Evolutionary conservation across 352 stramenopile genomes (phyloP).

Genomic region (Globisporangium abappressorium): DNA sequence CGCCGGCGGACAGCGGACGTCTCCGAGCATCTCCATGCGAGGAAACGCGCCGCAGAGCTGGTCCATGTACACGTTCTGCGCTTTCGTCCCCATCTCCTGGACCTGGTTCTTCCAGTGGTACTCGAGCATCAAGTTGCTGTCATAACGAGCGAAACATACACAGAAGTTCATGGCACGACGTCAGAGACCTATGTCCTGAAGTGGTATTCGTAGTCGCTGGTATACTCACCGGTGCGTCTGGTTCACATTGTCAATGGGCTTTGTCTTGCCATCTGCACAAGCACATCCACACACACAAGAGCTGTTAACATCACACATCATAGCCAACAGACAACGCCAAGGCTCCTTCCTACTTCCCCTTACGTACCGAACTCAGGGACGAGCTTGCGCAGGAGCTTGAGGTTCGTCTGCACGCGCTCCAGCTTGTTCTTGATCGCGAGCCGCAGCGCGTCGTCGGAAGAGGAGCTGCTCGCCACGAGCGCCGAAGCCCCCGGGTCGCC

Average conservation of each 20-base stretch:
- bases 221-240: conserved; percentile 66
- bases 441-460: conserved; percentile 59
- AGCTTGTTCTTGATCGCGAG: conserved; percentile 83
- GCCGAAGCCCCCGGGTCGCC: conserved; percentile 12
- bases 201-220: not conserved
- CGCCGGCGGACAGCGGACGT: conserved; percentile 69
- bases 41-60: conserved; percentile 69
- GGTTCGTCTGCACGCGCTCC: conserved; percentile 84
- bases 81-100: conserved; percentile 82
- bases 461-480: conserved; percentile 14
- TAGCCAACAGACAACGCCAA: not conserved
- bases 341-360: not conserved
- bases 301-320: not conserved
- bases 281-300: not conserved
- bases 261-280: conserved; percentile 75
- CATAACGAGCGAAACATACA: not conserved
- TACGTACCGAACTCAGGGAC: conserved; percentile 78
- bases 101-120: conserved; percentile 90
- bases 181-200: not conserved
- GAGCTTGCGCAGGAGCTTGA: conserved; percentile 80
- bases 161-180: not conserved
- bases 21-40: conserved; percentile 78
- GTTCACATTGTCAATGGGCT: conserved; percentile 80
- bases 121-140: conserved; percentile 83
- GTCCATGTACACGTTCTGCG: conserved; percentile 78